These are phyloP conservation scores for Coemansia sp. DNA, from an alignment of 192 early-diverging fungal species.

Conservation along the genomic window DNA sequence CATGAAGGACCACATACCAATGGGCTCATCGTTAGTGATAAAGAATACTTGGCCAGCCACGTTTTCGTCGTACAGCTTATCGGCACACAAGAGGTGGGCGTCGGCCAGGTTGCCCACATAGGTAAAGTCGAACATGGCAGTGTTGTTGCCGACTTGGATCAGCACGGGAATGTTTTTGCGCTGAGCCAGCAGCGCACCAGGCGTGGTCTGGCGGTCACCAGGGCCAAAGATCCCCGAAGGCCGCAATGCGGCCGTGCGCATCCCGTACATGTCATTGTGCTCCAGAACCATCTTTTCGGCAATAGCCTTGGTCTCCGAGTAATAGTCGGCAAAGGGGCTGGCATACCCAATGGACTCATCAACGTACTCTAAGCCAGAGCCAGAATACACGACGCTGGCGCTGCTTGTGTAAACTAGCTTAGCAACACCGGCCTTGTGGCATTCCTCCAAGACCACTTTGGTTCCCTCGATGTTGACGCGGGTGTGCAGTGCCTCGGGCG, in stretches of 20 bases:
- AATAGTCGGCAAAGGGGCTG: conserved; percentile 75
- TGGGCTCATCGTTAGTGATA: conserved; percentile 88
- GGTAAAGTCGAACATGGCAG: conserved; percentile 82
- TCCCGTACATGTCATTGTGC: conserved; percentile 60
- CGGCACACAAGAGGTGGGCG: conserved; percentile 82
- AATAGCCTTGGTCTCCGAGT: conserved; percentile 83
- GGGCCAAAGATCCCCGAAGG: conserved; percentile 95
- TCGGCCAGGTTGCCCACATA: conserved; percentile 95
- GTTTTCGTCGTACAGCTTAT: conserved; percentile 63
- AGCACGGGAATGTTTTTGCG: conserved; percentile 57
- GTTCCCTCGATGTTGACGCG: conserved; percentile 87
- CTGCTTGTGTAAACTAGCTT: conserved; percentile 84
- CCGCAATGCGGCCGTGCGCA: conserved; percentile 76
- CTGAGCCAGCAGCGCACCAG: conserved; percentile 65
- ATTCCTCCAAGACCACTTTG: conserved; percentile 75
- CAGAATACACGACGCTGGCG: conserved; percentile 87
- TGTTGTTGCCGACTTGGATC: conserved; percentile 85
- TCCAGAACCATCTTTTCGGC: conserved; percentile 76
- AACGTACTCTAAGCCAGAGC: conserved; percentile 68
- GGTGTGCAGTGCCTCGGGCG: conserved; percentile 68
- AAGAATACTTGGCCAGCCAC: conserved; percentile 70
- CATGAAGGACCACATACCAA: conserved; percentile 88
- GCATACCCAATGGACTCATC: conserved; percentile 80
- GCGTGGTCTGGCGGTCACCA: conserved; percentile 68
- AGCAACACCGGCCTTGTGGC: conserved; percentile 59